Evolutionary conservation across 2,329 filamentous ascomycete genomes (phyloP).

Genomic region (Xylariaceae sp.): DNA sequence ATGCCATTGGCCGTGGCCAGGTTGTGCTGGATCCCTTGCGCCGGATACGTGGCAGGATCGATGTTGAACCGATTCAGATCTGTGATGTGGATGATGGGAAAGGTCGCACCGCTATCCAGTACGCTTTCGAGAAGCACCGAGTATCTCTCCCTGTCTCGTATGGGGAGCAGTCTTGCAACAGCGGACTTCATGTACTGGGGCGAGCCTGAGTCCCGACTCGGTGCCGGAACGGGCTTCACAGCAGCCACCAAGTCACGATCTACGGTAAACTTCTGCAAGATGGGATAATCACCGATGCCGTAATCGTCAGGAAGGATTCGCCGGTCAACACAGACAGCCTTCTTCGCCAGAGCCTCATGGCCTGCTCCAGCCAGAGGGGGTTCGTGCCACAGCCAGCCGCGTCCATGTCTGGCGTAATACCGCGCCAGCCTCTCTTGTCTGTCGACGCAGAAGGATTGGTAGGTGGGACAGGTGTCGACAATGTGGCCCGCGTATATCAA

Average conservation of each 20-base stretch:
- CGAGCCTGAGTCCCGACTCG: not conserved
- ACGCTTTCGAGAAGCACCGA: slow-evolving; percentile 28
- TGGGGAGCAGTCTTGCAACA: not conserved
- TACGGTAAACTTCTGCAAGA: slow-evolving; percentile 12
- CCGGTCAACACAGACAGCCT: slow-evolving; percentile 25
- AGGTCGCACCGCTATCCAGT: slow-evolving; percentile 40
- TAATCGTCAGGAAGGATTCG: slow-evolving; percentile 4
- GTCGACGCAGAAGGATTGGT: slow-evolving; percentile 34
- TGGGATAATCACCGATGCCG: slow-evolving; percentile 20
- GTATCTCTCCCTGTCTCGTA: not conserved
- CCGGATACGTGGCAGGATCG: slow-evolving; percentile 28
- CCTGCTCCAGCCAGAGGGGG: slow-evolving; percentile 26
- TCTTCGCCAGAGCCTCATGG: slow-evolving; percentile 24
- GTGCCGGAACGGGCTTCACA: not conserved
- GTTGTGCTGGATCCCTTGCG: slow-evolving; percentile 25
- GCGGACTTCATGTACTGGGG: not conserved
- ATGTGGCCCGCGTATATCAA: slow-evolving; percentile 39
- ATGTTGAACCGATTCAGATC: slow-evolving; percentile 34
- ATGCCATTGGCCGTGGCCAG: slow-evolving; percentile 17
- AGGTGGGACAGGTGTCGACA: slow-evolving; percentile 35
- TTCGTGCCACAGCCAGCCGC: slow-evolving; percentile 44
- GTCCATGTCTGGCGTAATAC: slow-evolving; percentile 32
- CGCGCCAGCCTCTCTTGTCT: slow-evolving; percentile 34
- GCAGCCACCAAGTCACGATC: slow-evolving; percentile 10
- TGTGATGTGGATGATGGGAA: slow-evolving; percentile 30